Evolutionary conservation across 2,329 filamentous ascomycete species (phyloP), one percentile per base, ranked within the genome.

Genomic region (Diaporthe australafricana): DNA sequence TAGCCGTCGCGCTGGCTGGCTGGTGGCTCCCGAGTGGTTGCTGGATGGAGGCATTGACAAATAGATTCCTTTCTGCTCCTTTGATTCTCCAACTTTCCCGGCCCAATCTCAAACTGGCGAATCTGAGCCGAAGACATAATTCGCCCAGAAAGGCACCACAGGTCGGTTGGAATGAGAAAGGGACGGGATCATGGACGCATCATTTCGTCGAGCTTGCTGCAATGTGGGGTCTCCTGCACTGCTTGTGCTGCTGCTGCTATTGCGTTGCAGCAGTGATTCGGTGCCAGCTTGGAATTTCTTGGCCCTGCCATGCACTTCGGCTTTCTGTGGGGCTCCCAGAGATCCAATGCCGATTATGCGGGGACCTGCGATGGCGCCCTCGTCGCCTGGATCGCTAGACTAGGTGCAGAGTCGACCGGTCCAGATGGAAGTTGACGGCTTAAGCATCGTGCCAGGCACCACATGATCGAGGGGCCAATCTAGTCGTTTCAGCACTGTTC

Each of bases 301-400:
- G 52, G 60, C 68, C 62, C 48, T 62, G 48, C 53, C 50, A 50
- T 68, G 55, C 56, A 50, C 32, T 55, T 73, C 72, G 72, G 72
- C 72, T 70, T 67, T 70, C 67, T 73, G 72, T 73, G 72, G 72
- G 53, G 62, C 70, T 48, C 35, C 16, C 30, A 42, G 57, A 40
- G 40, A 22, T 32, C 40, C 53, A 48, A 48, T 63, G 63, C 72
- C 63, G 72, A 69, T 67, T 40, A 40, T 71, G 71, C 68, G 71
- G 71, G 71, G 71, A 42, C 53, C 11, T 30, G 47, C 42, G 53
- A 68, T 68, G 47, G 71, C n/a, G 25, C 30, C 52, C n/a, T 20
- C 45, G 17, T 9, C 16, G 60, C 30, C 52, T 48, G 52, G 53
- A 42, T 69, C 63, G 55, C 55, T 52, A 57, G 63, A n/a, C 70